phyloP scores from a whole-genome alignment of 805 yeast species.

The Ogataea methanolica region DNA sequence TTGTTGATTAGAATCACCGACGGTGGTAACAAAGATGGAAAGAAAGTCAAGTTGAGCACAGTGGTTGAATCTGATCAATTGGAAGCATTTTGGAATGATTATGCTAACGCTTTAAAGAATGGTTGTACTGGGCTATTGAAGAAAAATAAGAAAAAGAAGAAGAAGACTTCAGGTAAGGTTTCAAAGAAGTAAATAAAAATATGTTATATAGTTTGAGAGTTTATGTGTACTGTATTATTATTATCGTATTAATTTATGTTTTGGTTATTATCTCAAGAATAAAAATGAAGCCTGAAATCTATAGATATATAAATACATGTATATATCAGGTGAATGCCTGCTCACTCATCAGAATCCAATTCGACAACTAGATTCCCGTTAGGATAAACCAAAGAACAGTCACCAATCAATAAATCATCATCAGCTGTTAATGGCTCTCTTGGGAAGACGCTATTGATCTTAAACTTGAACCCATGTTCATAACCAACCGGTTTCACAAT shows the following conservation, averaged over 20 bases:
- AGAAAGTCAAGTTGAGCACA: constrained; percentile 64
- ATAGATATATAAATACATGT: background rate
- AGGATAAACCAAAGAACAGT: constrained; percentile 51
- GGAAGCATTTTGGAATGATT: constrained; percentile 73
- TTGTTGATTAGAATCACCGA: constrained; percentile 65
- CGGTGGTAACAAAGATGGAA: constrained; percentile 46
- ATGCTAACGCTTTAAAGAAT: constrained; percentile 60
- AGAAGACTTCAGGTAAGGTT: constrained; percentile 26
- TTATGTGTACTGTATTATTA: background rate
- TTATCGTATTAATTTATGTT: background rate
- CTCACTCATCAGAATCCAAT: background rate
- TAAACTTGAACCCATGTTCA: constrained; percentile 44
- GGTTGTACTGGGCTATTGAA: constrained; percentile 80
- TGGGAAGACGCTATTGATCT: constrained; percentile 53
- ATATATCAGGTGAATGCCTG: too few species aligned
- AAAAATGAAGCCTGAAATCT: background rate
- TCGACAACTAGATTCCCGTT: constrained; percentile 53
- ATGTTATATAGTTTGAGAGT: background rate
- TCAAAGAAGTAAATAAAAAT: constrained; percentile 4
- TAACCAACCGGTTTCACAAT: constrained; percentile 30
- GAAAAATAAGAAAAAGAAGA: constrained; percentile 69
- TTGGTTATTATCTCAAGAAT: too few species aligned
- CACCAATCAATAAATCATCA: constrained; percentile 29
- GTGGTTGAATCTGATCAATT: constrained; percentile 58
- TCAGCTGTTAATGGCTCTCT: constrained; percentile 38